Evolutionary conservation across 2,329 filamentous ascomycete genomes (phyloP).

Genomic region (Fusarium scirpi): DNA sequence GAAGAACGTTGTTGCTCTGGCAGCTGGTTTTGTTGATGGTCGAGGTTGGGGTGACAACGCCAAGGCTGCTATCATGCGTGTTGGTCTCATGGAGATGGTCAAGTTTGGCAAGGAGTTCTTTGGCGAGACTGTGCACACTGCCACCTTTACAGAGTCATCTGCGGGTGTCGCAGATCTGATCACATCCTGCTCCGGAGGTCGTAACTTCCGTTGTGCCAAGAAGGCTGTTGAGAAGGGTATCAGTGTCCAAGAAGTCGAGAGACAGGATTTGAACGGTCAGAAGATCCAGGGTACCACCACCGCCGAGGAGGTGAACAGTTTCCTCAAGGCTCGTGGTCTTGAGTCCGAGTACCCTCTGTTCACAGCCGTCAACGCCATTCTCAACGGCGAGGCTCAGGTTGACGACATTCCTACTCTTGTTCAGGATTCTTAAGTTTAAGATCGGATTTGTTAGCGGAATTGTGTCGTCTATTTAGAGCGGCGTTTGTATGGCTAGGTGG

Average conservation of each 20-base stretch:
- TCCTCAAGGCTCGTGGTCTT: conserved; percentile 80
- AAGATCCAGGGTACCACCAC: conserved; percentile 96
- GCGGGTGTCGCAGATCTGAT: conserved; percentile 96
- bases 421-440: conserved; percentile 48
- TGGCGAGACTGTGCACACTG: conserved; percentile 79
- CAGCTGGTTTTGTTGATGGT: conserved; percentile 94
- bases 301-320: conserved; percentile 89
- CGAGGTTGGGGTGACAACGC: conserved; percentile 98
- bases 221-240: conserved; percentile 84
- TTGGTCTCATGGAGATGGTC: conserved; percentile 96
- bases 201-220: conserved; percentile 95
- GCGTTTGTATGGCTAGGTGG: conserved; percentile 40
- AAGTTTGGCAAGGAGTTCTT: conserved; percentile 97
- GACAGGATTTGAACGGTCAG: conserved; percentile 92
- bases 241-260: conserved; percentile 87
- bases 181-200: conserved; percentile 89
- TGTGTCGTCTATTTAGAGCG: conserved; percentile 31
- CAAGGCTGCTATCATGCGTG: conserved; percentile 98
- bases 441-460: conserved; percentile 7
- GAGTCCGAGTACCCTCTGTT: conserved; percentile 92
- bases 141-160: conserved; percentile 96
- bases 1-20: conserved; percentile 96
- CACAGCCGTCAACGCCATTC: conserved; percentile 85
- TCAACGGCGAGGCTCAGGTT: conserved; percentile 80
- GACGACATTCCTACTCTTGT: conserved; percentile 84